Evolutionary conservation across 2,329 filamentous ascomycete species (phyloP), one percentile per base, ranked within the genome.

Genomic region (Plectosphaerella plurivora): DNA sequence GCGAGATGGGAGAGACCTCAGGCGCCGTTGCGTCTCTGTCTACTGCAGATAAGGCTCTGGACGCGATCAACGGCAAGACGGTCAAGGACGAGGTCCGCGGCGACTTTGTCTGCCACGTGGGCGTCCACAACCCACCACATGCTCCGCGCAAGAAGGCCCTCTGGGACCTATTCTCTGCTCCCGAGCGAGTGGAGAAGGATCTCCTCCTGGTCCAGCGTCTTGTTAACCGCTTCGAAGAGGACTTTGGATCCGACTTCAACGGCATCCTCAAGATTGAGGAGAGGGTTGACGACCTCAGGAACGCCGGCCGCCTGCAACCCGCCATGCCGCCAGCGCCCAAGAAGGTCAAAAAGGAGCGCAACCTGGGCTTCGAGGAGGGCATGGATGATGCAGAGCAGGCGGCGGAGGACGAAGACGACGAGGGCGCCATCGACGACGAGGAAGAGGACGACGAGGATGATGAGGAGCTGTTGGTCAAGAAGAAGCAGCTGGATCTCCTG

Each of bases 61-160:
- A 94, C 56, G 90, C 91, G n/a, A 87, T 99, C 61, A 97, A 99
- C 63, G 91, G 92, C 60, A 97, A 99, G 75, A 96, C 91, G 0
- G 96, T 99, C 56, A 91, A 96, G 63, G 94, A 99, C 65, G 88
- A 96, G 59, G 86, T 88, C 47, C 88, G 93, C 49, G 94, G 94
- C 41, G 94, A 99, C 67, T 99, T 99, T 68, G 93, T 93, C 28
- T 97, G 94, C 65, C 94, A 99, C 64, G 94, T 97, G 48, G 94
- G 94, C 54, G 89, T 99, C 20, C 94, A 99, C 70, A 91, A 91
- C 55, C 92, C 94, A 4, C 91, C 93, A 3, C 81, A 81, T 37
- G 86, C 91, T 52, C 89, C 91, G 2, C 81, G 93, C 51, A 97
- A 96, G 77, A 97, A 97, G 74, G 93, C 93, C 0, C 74, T 97